Evolutionary conservation across 768 basidiomycete genomes (phyloP).

Genomic region (Suillus cothurnatus): DNA sequence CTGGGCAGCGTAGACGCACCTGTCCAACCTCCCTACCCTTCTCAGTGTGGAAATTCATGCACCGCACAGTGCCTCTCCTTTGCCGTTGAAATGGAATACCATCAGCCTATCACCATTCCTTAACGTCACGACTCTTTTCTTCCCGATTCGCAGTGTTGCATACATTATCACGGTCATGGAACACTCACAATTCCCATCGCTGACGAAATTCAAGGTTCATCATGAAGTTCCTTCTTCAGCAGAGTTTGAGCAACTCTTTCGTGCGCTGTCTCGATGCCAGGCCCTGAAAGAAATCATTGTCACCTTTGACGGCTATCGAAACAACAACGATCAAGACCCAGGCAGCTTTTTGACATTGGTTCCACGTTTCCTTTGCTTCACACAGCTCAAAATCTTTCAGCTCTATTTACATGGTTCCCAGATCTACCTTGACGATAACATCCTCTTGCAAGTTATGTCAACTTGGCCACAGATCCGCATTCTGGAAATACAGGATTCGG

Average conservation of each 20-base stretch:
- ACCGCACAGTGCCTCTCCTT: accelerated
- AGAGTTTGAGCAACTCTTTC: not conserved
- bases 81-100: not conserved
- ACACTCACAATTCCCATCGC: not conserved
- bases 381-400: not conserved
- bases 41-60: not conserved
- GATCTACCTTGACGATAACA: not conserved
- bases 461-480: not conserved
- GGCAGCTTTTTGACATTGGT: not conserved
- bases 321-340: no score
- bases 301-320: no score
- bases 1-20: not conserved
- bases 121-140: not conserved
- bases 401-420: not conserved
- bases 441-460: not conserved
- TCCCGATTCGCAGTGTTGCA: not conserved
- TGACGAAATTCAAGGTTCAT: not conserved
- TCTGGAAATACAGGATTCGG: not conserved
- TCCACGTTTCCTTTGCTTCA: not conserved
- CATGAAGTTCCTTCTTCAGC: not conserved
- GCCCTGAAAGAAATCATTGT: not conserved
- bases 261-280: not conserved
- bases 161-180: not conserved
- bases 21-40: not conserved
- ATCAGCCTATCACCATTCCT: not conserved